phyloP scores from a whole-genome alignment of 192 early-diverging fungal genomes.

The Coemansia sp. region DNA sequence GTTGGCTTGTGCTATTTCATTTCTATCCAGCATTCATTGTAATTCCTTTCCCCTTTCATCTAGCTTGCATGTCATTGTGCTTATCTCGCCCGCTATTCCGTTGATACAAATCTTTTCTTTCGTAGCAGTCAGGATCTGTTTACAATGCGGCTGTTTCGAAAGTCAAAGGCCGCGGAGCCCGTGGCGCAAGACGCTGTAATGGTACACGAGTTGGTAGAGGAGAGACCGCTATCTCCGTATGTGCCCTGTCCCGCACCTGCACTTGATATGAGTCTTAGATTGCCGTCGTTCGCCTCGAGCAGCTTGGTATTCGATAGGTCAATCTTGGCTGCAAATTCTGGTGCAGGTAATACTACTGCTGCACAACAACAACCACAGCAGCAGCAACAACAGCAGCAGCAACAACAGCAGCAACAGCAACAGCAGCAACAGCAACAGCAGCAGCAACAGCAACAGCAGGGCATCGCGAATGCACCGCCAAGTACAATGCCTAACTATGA shows the following conservation, averaged over 20 bases:
- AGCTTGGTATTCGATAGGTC: constrained; percentile 11
- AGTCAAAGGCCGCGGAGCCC: constrained; percentile 24
- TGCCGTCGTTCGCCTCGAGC: constrained; percentile 23
- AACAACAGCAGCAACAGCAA: too few species aligned
- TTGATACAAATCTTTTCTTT: neutral
- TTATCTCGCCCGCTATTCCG: neutral
- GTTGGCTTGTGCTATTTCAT: neutral
- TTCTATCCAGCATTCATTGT: neutral
- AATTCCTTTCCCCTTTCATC: neutral
- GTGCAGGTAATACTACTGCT: neutral
- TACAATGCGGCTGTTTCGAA: constrained; percentile 50
- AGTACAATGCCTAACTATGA: neutral
- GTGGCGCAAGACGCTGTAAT: neutral
- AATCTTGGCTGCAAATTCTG: neutral
- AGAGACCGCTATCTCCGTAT: neutral
- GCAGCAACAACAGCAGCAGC: too few species aligned
- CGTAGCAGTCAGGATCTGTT: neutral
- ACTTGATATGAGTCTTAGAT: constrained; percentile 35
- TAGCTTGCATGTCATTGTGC: neutral
- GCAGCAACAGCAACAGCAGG: constrained; percentile 3
- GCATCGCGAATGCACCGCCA: neutral
- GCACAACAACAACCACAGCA: constrained; percentile 2
- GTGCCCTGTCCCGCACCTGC: constrained; percentile 33
- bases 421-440: too few species aligned
- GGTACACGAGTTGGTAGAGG: neutral